These are phyloP conservation scores for Emmonsia crescens DNA, from an alignment of 2,329 filamentous ascomycete genomes.

Conservation along the genomic window DNA sequence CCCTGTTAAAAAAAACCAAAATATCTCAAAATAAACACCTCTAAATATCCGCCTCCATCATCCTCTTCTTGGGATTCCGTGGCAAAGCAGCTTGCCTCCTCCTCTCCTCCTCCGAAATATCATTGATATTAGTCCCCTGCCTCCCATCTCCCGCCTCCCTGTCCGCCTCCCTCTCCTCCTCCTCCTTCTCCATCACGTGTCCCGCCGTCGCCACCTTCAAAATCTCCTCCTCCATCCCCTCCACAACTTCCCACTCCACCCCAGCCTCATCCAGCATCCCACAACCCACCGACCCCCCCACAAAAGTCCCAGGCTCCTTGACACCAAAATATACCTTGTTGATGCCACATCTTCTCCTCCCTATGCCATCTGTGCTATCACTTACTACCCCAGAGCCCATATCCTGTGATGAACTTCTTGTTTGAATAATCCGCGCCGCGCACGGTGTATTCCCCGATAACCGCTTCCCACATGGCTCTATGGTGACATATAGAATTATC, in stretches of 20 bases:
- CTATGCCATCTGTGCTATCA: too few relatives aligned
- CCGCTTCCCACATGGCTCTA: conserved; percentile 48
- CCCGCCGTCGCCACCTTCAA: conserved; percentile 72
- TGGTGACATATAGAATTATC: conserved; percentile 73
- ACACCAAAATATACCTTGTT: conserved; percentile 81
- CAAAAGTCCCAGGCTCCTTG: conserved; percentile 81
- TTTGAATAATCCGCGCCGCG: conserved; percentile 62
- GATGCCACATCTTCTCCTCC: conserved; percentile 47
- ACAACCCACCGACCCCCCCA: conserved; percentile 68
- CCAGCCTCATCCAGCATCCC: conserved; percentile 59
- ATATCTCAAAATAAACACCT: background rate
- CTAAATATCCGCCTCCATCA: conserved; percentile 30
- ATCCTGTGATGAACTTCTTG: too few relatives aligned
- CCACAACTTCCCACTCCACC: conserved; percentile 62
- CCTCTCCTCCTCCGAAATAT: conserved; percentile 30
- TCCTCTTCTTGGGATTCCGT: conserved; percentile 37
- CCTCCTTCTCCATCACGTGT: conserved; percentile 47
- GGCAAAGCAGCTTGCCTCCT: conserved; percentile 28
- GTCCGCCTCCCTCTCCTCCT: conserved; percentile 21
- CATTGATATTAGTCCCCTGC: conserved; percentile 26
- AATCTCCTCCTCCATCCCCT: conserved; percentile 73
- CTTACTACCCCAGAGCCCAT: too few relatives aligned
- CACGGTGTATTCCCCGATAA: conserved; percentile 43
- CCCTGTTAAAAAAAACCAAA: background rate
- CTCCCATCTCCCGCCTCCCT: conserved; percentile 18